These are phyloP conservation scores for Begonia loranthoides DNA, from an alignment of 306 rosid genomes.

Conservation along the genomic window DNA sequence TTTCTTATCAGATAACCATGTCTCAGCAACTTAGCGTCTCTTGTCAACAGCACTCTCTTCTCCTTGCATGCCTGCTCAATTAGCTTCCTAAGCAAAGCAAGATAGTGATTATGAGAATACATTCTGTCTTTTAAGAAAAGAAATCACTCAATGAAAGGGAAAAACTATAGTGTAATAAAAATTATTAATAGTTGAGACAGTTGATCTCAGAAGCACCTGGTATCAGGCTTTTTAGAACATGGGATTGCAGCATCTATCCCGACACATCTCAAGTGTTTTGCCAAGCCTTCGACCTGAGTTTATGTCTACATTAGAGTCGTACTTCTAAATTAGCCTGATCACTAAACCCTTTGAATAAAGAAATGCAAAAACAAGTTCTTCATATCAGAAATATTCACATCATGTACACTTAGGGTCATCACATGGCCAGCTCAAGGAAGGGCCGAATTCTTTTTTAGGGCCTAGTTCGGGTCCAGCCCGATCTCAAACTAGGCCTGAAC, in stretches of 20 bases:
- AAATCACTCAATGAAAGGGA: neutral
- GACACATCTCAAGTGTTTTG: slow-evolving; percentile 87
- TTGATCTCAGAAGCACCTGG: slow-evolving; percentile 35
- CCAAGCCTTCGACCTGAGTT: slow-evolving; percentile 88
- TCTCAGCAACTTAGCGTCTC: slow-evolving; percentile 76
- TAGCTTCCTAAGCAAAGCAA: slow-evolving; percentile 37
- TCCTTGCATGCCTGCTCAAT: slow-evolving; percentile 67
- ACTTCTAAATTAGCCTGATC: neutral
- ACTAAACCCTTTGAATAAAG: neutral
- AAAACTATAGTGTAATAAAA: slow-evolving; percentile 2
- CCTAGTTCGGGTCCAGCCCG: too few species aligned
- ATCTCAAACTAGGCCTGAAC: too few species aligned
- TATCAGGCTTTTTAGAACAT: slow-evolving; percentile 57
- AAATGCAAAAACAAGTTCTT: too few species aligned
- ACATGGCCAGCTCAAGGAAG: too few species aligned
- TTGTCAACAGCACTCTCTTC: slow-evolving; percentile 66
- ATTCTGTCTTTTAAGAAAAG: too few species aligned
- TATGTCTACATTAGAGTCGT: slow-evolving; percentile 11
- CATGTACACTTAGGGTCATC: too few species aligned
- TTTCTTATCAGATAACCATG: slow-evolving; percentile 46
- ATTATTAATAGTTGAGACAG: slow-evolving; percentile 2
- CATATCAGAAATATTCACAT: too few species aligned
- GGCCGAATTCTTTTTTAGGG: too few species aligned
- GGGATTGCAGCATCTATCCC: slow-evolving; percentile 94
- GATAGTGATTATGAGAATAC: slow-evolving; percentile 9